Evolutionary conservation across 2,329 filamentous ascomycete species (phyloP), one percentile per base, ranked within the genome.

Genomic region (Penicillium sp.): DNA sequence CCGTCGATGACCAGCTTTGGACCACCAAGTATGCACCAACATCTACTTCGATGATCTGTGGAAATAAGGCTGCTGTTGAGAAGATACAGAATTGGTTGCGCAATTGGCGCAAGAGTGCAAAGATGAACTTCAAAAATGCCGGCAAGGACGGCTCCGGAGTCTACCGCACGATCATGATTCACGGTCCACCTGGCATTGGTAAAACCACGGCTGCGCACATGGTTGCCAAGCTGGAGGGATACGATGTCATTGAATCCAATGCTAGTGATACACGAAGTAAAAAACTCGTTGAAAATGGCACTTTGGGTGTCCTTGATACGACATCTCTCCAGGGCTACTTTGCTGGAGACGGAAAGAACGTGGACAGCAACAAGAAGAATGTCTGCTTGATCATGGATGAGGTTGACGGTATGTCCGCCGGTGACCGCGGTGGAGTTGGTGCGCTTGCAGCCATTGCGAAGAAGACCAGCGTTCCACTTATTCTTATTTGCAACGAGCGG

Each of bases 321-420:
- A 98, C 89, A 0, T 98, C 93, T 22, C 81, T 99, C 13, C 83
- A 92, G 55, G 95, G 95, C 1, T 99, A 90, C 76, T 99, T 98
- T 73, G 87, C 92, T 7, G 87, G 87, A 2, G 90, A 93, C 55
- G 90, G 90, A 24, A 90, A 95, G 75, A 84, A 88, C 56, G 87
- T 96, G 3, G 89, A 97, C 45, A 77, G 80, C 4, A 82, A 82
- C 16, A 98, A 95, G 80, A 96, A 96, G 80, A 97, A 97, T 66
- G 87, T 98, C 33, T 91, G 97, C 6, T 79, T 99, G 49, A 91
- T 99, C 76, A 98, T 99, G 95, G 95, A 99, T 67, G 95, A 99
- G 76, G 95, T 99, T 4, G 95, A 99, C 68, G 95, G 95, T 52
- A 98, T 99, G 95, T 98, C 93, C 59, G 93, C 91, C 35, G 95